Evolutionary conservation across 495 filamentous ascomycete genomes (phyloP), one percentile per base, ranked within the genome.

Genomic region (Lepraria neglecta): DNA sequence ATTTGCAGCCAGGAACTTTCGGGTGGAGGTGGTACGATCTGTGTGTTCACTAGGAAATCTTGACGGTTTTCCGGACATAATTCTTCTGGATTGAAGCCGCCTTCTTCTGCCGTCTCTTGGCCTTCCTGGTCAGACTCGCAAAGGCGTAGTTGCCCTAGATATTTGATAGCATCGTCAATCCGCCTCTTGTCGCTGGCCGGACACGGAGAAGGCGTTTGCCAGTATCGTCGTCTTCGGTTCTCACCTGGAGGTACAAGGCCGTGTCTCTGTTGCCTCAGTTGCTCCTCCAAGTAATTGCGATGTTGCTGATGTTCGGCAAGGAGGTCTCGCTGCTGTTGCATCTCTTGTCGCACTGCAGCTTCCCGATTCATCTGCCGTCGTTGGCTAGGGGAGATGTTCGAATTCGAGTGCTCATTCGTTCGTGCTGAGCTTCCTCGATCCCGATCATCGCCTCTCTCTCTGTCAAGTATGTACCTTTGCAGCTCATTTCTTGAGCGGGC

Each of bases 1-100:
- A 82, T 76, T 58, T 79, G 78, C 17, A 90, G 76, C 84, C 84
- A 89, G 33, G 85, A 88, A 65, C 80, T 85, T 50, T 78, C 65
- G 1, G 84, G 71, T 14, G 82, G 81, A 6, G 80, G 79, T 24
- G 76, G 71, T 17, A 89, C 75, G 35, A 70, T 75, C 11, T 70
- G 66, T 15, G 79, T 82, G 60, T 88, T 80, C 4, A 87, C 70
- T 14, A 90, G 74, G 56, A 88, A 84, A 65, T 90, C 86, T 28
- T 79, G 76, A 62, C 80, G 74, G 47, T 80, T 74, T 61, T 77
- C 76, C 19, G 74, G 64, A 11, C 76, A 73, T 45, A 73, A 69
- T 72, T 70, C 79, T 68, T 67, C 77, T 66, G 52, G 78, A 63
- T 73, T 65, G 55, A 81, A 70, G 33, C 73, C 74, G 43, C 68